Conservation (phyloP, 2,329 filamentous ascomycete species). For the Zasmidium cellare region DNA sequence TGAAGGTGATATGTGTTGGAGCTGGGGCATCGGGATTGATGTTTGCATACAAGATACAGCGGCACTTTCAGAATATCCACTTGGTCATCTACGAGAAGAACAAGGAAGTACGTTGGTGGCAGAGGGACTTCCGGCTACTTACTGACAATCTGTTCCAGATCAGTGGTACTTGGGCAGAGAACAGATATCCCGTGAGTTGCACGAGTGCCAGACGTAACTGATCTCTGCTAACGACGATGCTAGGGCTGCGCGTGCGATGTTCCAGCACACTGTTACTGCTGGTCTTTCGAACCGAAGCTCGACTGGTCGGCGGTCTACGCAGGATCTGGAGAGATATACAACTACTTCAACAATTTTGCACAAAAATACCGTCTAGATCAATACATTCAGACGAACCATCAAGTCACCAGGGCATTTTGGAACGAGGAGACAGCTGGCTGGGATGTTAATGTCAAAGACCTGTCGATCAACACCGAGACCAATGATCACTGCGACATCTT, state of each 20-base stretch:
- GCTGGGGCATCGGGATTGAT: conserved; percentile 51
- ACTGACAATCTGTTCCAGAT: neutral
- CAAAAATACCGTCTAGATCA: conserved; percentile 6
- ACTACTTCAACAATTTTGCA: conserved; percentile 32
- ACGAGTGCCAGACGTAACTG: no score
- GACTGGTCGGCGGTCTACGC: conserved; percentile 36
- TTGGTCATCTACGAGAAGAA: conserved; percentile 52
- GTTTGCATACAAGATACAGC: conserved; percentile 51
- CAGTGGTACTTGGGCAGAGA: conserved; percentile 6
- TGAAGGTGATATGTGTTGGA: conserved; percentile 43
- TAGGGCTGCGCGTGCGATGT: conserved; percentile 10
- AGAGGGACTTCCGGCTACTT: neutral
- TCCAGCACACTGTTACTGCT: conserved; percentile 19
- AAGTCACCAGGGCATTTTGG: conserved; percentile 47
- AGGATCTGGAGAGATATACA: conserved; percentile 27
- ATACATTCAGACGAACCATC: conserved; percentile 43
- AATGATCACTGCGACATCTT: conserved; percentile 30
- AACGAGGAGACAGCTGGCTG: conserved; percentile 26
- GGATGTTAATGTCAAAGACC: conserved; percentile 25
- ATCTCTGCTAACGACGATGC: neutral
- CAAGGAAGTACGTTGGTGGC: neutral
- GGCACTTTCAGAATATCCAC: conserved; percentile 45
- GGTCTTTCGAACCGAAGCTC: conserved; percentile 32
- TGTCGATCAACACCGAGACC: conserved; percentile 27
- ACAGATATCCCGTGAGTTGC: conserved; percentile 7